Evolutionary conservation across 1,284 basidiomycete genomes (phyloP), one percentile per base, ranked within the genome.

Genomic region (Phaffia rhodozyma): DNA sequence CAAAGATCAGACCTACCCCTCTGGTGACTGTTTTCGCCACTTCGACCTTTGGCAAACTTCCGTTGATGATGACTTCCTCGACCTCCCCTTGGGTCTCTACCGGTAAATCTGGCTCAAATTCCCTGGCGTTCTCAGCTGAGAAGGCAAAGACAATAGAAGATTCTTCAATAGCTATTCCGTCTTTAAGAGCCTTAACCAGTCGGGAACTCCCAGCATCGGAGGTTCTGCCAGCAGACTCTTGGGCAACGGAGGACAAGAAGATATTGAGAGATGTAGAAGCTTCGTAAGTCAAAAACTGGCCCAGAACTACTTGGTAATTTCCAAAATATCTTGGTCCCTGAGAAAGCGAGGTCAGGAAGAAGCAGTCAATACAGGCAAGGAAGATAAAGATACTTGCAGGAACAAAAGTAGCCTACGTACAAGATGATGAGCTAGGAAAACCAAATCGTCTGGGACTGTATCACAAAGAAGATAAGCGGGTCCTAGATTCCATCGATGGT

Each of bases 251-350:
- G 55, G 71, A 71, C 13, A 77, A 69, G 61, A 75, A 73, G 47
- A 76, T 72, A 65, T 77, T 76, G 65, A 76, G 74, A 0, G 75
- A 71, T 1, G 75, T 75, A 0, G 75, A 73, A 13, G 72, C 73
- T 59, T 76, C 73, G 65, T 77, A 77, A 1, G 76, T 76, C 55
- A 77, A 68, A 67, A 77, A 77, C 62, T 72, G 73, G 25, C 73
- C 74, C 13, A 74, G 66, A 7, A 74, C 68, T 57, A 76, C 76
- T 60, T 76, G 75, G 51, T 74, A 67, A 63, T 75, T 76, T 21
- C 76, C 75, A 18, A 68, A 62, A 65, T 77, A 77, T 20, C 75
- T 66, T 1, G 76, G 75, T 0, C 76, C 75, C 73, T 75, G 60
- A 25, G 23, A 56, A 21, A 7, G 43, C 57, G 16, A 58, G 58